Base-by-base conservation (phyloP, 108 stramenopile genomes). In the Pseudonitzschia pungens region DNA sequence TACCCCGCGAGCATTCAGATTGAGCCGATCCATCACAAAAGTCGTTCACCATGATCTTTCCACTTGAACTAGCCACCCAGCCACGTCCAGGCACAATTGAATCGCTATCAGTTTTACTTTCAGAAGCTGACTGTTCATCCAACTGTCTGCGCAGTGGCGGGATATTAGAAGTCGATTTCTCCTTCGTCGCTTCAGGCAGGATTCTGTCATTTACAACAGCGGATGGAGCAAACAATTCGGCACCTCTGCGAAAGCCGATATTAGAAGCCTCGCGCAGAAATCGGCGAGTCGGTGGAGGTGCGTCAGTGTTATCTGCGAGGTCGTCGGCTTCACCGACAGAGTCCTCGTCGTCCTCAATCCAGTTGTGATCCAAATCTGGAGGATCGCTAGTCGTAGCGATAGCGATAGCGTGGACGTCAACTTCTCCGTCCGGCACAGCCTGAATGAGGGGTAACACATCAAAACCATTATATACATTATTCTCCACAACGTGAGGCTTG, bases 371-470 rank as follows among this genome's bases (percentile, higher is more conserved):
- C 27, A 55, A 16, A 65, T 73, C 73, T 12, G 55, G 57, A 43
- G 44, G 54, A 43, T 10, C n/a, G 24, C 33, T 65, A 5, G 41
- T 59, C 8, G 60, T 75, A 20, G 66, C 55, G 40, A 75, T 75
- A 0, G 74, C 70, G 59, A 94, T 84, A 42, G 85, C 79, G 32
- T 83, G 69, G 29, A 89, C 80, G 78, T 90, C 87, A 31, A 89
- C 67, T 50, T 85, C 87, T 16, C 79, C 83, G 40, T 76, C 79
- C 0, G 85, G 86, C 22, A 88, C 66, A 18, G 68, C 73, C 4
- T 66, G 66, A n/a, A 74, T 57, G 16, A 73, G 59, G 52, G 83
- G 81, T 12, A 71, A 84, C 4, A 72, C 56, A 64, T 85, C 86
- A 1, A 72, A 72, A 42, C 90, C 90, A 18, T 89, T 83, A 54